Percentiles rank a stretch among this genome's conserved stretches.
Evolutionary conservation across 2,329 filamentous ascomycete species (phyloP).

Genomic region (Uncinocarpus reesii): DNA sequence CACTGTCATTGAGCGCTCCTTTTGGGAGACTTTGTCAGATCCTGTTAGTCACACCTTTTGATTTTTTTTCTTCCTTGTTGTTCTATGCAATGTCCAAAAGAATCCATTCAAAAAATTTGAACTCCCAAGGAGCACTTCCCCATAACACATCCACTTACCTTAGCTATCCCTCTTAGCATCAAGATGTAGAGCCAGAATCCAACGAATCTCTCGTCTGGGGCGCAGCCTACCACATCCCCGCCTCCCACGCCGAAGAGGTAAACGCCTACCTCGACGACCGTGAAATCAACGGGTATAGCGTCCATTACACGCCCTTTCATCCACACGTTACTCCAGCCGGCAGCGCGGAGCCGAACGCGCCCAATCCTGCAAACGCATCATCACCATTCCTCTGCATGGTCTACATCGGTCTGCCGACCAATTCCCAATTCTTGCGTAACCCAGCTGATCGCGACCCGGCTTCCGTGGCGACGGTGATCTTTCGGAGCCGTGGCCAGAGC

Average conservation of each 20-base stretch:
- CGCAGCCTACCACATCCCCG: conserved; percentile 74
- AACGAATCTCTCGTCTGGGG: conserved; percentile 60
- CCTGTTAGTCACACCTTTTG: conserved; percentile 6
- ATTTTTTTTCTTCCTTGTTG: neutral
- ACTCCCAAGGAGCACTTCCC: neutral
- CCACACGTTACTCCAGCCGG: conserved; percentile 36
- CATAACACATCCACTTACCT: conserved; percentile 1
- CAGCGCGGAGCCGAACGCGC: conserved; percentile 26
- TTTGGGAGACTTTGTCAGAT: conserved; percentile 55
- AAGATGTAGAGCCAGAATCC: conserved; percentile 26
- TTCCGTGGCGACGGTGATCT: conserved; percentile 68
- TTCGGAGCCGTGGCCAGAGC: conserved; percentile 65
- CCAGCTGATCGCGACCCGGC: conserved; percentile 58
- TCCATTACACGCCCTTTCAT: conserved; percentile 80
- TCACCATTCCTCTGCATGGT: conserved; percentile 54
- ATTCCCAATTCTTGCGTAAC: conserved; percentile 68
- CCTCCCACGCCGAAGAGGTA: conserved; percentile 65
- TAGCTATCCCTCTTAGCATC: conserved; percentile 22
- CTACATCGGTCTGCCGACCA: conserved; percentile 89
- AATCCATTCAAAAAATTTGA: neutral
- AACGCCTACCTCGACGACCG: conserved; percentile 86
- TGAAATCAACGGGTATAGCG: conserved; percentile 94
- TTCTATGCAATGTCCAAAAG: neutral
- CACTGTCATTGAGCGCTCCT: conserved; percentile 73
- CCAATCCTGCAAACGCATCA: conserved; percentile 3